Evolutionary conservation across 2,329 filamentous ascomycete genomes (phyloP).

Genomic region (Phialophora chinensis): DNA sequence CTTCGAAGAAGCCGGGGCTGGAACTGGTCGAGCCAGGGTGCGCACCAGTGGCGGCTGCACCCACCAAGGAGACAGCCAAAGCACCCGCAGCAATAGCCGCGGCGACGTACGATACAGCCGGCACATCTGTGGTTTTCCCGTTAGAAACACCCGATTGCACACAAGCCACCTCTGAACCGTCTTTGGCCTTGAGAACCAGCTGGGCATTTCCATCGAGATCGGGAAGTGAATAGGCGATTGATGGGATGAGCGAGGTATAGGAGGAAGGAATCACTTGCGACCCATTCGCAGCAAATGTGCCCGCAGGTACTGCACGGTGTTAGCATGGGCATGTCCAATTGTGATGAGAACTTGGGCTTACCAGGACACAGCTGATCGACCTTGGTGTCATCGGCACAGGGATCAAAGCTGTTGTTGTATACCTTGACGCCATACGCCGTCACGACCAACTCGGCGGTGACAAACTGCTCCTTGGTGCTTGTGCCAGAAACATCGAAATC

Average conservation of each 20-base stretch:
- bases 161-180: slow-evolving; percentile 74
- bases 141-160: slow-evolving; percentile 82
- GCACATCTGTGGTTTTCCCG: slow-evolving; percentile 77
- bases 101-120: slow-evolving; percentile 81
- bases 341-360: slow-evolving; percentile 51
- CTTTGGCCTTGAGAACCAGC: slow-evolving; percentile 71
- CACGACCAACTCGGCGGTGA: slow-evolving; percentile 76
- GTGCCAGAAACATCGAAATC: slow-evolving; percentile 82
- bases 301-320: slow-evolving; percentile 67
- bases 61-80: slow-evolving; percentile 72
- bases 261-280: slow-evolving; percentile 72
- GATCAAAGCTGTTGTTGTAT: slow-evolving; percentile 81
- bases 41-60: slow-evolving; percentile 68
- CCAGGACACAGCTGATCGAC: slow-evolving; percentile 80
- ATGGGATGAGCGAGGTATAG: slow-evolving; percentile 77
- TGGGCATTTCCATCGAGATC: slow-evolving; percentile 88
- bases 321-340: slow-evolving; percentile 4
- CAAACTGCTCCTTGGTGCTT: slow-evolving; percentile 76
- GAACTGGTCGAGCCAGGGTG: slow-evolving; percentile 67
- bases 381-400: slow-evolving; percentile 71
- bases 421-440: slow-evolving; percentile 83
- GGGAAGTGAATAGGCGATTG: slow-evolving; percentile 87
- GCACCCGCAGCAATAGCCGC: slow-evolving; percentile 86
- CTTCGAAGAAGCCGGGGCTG: slow-evolving; percentile 84
- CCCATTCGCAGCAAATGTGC: slow-evolving; percentile 75